phyloP scores from a whole-genome alignment of 805 yeast genomes.

The Candida maris region DNA sequence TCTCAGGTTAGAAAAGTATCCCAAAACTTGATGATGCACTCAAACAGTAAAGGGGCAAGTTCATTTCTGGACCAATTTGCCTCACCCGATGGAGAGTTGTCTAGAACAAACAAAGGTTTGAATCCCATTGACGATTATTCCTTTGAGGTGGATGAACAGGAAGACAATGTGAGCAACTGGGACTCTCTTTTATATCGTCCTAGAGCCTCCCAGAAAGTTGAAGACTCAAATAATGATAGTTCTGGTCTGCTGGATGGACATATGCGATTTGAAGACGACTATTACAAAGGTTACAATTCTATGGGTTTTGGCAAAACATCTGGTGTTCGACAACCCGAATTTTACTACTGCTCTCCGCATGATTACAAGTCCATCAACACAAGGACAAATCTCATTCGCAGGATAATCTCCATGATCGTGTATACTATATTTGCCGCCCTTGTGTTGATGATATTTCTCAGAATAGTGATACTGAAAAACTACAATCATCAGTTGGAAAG shows the following conservation, averaged over 20 bases:
- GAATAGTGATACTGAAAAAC: slow-evolving; percentile 25
- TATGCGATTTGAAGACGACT: background rate
- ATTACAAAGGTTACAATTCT: slow-evolving; percentile 4
- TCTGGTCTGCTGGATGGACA: background rate
- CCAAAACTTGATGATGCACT: too few species aligned
- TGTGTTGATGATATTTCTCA: slow-evolving; percentile 9
- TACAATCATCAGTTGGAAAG: slow-evolving; percentile 24
- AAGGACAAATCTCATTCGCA: slow-evolving; percentile 21
- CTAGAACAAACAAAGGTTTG: slow-evolving; percentile 7
- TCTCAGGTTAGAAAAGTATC: slow-evolving; percentile 31
- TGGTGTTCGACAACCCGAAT: slow-evolving; percentile 17
- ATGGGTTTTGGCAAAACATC: slow-evolving; percentile 4
- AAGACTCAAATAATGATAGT: background rate
- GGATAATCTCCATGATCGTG: slow-evolving; percentile 13
- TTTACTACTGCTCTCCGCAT: slow-evolving; percentile 30
- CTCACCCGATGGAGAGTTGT: too few species aligned
- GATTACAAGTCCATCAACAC: slow-evolving; percentile 29
- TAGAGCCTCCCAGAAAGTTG: slow-evolving; percentile 1
- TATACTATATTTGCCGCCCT: slow-evolving; percentile 13
- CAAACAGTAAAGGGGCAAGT: too few species aligned
- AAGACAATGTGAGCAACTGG: slow-evolving; percentile 15
- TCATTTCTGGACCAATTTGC: too few species aligned
- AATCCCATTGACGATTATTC: slow-evolving; percentile 18
- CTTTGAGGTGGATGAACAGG: slow-evolving; percentile 21
- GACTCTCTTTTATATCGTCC: slow-evolving; percentile 23